phyloP scores from a whole-genome alignment of 2,329 filamentous ascomycete species.

The Plectosphaerella cucumerina region DNA sequence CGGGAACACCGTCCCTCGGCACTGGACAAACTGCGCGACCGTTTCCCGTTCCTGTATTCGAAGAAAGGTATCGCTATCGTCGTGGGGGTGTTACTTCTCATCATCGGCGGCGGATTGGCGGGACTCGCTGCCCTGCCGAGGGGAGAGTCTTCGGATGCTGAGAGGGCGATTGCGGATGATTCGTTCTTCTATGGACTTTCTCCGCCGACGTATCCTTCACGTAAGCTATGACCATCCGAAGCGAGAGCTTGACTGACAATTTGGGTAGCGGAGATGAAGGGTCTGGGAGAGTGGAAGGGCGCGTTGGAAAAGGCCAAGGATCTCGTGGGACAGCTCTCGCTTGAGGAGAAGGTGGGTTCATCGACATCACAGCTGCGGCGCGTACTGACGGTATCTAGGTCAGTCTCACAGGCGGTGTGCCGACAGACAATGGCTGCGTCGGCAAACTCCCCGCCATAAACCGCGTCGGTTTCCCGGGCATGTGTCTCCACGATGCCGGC shows the following conservation, averaged over 20 bases:
- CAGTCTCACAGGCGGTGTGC: slow-evolving; percentile 68
- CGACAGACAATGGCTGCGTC: slow-evolving; percentile 45
- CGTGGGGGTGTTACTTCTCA: slow-evolving; percentile 20
- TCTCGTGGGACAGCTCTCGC: slow-evolving; percentile 68
- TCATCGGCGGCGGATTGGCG: slow-evolving; percentile 28
- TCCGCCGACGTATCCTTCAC: slow-evolving; percentile 46
- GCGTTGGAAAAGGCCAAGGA: slow-evolving; percentile 63
- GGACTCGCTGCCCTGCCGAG: slow-evolving; percentile 25
- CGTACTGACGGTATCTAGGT: slow-evolving; percentile 35
- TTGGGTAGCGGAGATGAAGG: slow-evolving; percentile 44
- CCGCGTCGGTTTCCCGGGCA: slow-evolving; percentile 36
- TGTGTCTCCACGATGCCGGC: slow-evolving; percentile 46
- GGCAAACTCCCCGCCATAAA: slow-evolving; percentile 36
- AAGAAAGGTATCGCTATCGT: slow-evolving; percentile 22
- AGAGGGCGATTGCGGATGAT: slow-evolving; percentile 17
- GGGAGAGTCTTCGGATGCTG: background rate
- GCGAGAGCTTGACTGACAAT: slow-evolving; percentile 1
- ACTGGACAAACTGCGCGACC: background rate
- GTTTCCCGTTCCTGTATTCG: slow-evolving; percentile 14
- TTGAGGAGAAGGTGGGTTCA: slow-evolving; percentile 63
- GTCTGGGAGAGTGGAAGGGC: slow-evolving; percentile 61
- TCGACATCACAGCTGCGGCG: background rate
- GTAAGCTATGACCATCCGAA: slow-evolving; percentile 24
- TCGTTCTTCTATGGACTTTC: slow-evolving; percentile 45
- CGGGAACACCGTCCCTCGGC: background rate